A percentile compares a stretch with the other conserved stretches of the same genome.
Evolutionary conservation across 1,284 basidiomycete genomes (phyloP).

Genomic region (Fistulinella staudtii): DNA sequence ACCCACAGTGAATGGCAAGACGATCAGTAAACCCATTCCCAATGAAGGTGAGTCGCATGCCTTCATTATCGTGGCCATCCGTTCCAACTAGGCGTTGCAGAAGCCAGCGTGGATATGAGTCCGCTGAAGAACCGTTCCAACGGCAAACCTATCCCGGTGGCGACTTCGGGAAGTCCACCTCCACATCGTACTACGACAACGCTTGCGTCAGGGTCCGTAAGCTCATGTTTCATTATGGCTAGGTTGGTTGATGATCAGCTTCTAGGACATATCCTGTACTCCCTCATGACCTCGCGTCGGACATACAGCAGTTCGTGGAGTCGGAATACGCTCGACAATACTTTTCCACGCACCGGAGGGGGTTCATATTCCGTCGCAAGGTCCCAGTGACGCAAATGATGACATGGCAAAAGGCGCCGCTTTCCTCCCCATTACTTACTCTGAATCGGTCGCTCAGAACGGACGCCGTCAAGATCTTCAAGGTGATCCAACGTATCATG

Average conservation of each 20-base stretch:
- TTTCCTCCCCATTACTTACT: constrained; percentile 71
- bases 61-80: constrained; percentile 6
- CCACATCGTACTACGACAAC: constrained; percentile 36
- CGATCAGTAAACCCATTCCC: constrained; percentile 61
- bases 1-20: constrained; percentile 53
- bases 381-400: constrained; percentile 82
- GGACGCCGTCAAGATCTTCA: constrained; percentile 82
- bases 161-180: constrained; percentile 32
- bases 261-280: constrained; percentile 45
- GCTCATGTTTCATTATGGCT: background rate
- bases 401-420: constrained; percentile 81
- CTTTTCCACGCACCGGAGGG: constrained; percentile 83
- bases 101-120: constrained; percentile 68
- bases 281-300: constrained; percentile 72
- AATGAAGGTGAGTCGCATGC: constrained; percentile 50
- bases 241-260: constrained; percentile 6
- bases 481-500: constrained; percentile 87
- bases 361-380: constrained; percentile 76
- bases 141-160: constrained; percentile 67
- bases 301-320: constrained; percentile 81
- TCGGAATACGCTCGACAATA: constrained; percentile 82
- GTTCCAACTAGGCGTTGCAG: constrained; percentile 36
- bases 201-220: constrained; percentile 60
- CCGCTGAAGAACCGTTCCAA: constrained; percentile 62
- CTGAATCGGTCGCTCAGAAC: constrained; percentile 62